These are phyloP conservation scores for Rhododendron henanense DNA, from an alignment of 148 eudicot species.

Conservation along the genomic window DNA sequence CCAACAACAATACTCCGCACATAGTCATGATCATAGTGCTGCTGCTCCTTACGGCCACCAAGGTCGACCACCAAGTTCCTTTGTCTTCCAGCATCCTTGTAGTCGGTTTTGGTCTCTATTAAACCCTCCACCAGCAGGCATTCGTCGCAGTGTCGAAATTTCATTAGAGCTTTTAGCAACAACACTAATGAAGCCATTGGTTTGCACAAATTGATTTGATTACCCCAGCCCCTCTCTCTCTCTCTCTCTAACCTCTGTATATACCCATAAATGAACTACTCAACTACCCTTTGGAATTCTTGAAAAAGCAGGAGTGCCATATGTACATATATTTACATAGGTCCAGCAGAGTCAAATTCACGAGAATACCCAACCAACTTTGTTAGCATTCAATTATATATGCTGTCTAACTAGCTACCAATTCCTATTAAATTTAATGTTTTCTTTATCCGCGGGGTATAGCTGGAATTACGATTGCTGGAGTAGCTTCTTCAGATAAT, in stretches of 20 bases:
- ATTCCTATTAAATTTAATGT: neutral
- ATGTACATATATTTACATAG: too few species aligned
- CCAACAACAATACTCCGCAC: neutral
- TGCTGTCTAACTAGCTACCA: neutral
- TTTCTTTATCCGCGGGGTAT: neutral
- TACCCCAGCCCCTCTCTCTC: too few species aligned
- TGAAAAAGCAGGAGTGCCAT: neutral
- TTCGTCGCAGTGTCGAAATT: neutral
- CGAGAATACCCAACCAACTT: neutral
- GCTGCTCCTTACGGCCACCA: neutral
- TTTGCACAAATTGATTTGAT: too few species aligned
- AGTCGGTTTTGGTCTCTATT: neutral
- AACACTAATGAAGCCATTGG: slow-evolving; percentile 37
- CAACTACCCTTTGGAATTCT: neutral
- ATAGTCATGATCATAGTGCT: neutral
- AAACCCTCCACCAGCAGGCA: neutral
- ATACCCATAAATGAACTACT: neutral
- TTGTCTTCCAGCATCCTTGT: neutral
- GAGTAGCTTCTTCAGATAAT: slow-evolving; percentile 1
- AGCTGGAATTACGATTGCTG: neutral
- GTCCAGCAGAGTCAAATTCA: neutral
- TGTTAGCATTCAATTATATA: neutral
- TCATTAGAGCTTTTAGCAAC: slow-evolving; percentile 23
- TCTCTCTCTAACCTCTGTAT: neutral
- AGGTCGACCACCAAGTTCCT: neutral